Evolutionary conservation across 2,329 filamentous ascomycete species (phyloP), one percentile per base, ranked within the genome.

Genomic region (Aspergillus awamori): DNA sequence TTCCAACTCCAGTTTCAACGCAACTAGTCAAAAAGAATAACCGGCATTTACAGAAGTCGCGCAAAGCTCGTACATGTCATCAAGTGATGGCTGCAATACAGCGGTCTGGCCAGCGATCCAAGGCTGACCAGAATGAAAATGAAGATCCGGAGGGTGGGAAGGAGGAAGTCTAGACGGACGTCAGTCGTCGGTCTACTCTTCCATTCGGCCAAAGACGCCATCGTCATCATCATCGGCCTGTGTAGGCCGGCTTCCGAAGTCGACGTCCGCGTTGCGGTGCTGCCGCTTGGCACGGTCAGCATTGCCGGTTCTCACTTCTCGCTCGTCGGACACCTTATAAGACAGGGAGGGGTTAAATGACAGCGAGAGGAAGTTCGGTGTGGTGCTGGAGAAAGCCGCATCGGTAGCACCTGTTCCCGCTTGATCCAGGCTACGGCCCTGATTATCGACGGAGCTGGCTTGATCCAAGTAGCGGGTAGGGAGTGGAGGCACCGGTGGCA

Each of bases 141-240:
- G 56, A 20, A 47, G 20, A n/a, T 26, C 39, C 54, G 49, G n/a
- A 51, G 33, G 39, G 53, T 17, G 43, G 28, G 51, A 51, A n/a
- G 56, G 28, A 43, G 24, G n/a, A 26, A 26, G 26, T 17, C 26
- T 30, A 43, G 30, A 39, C 17, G 22, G 38, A 5, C 13, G 5
- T 36, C 11, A 15, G 17, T 26, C 30, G 38, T 80, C 33, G 11
- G 15, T 15, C 77, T 83, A 95, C 77, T 96, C 92, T 79, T 99
- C 95, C 94, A 98, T 98, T 68, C 87, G 87, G 60, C 93, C 93
- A 81, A 99, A 99, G 70, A 98, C 90, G 73, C 93, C 93, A 67
- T 97, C 93, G 67, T 98, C 94, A 65, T 96, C 93, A 69, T 97
- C 93, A 69, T 96, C 91, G 76, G 88, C 89, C 64, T 89, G 86